phyloP scores from a whole-genome alignment of 2,329 filamentous ascomycete genomes.

The Ceratocystis papillata region DNA sequence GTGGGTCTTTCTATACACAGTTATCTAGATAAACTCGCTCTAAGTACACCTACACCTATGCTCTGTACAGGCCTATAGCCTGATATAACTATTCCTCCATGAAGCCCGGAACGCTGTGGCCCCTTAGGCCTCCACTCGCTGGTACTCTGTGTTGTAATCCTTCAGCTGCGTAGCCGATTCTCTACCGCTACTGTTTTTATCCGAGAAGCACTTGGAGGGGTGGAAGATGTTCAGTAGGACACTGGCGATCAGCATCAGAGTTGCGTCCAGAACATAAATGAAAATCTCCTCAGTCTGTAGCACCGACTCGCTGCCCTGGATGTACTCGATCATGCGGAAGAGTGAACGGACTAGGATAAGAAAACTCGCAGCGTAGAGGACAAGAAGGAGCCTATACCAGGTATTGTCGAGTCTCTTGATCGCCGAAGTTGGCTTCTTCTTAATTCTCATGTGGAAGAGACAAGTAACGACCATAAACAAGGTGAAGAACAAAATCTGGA shows the following conservation, averaged over 20 bases:
- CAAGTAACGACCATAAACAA: constrained; percentile 41
- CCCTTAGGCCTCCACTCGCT: neutral
- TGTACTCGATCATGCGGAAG: constrained; percentile 41
- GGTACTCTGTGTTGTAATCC: neutral
- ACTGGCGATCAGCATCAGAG: constrained; percentile 31
- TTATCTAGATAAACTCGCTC: too few species aligned
- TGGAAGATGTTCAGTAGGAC: neutral
- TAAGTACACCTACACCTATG: too few species aligned
- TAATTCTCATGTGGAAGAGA: constrained; percentile 35
- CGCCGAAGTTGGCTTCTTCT: constrained; percentile 25
- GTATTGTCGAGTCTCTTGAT: constrained; percentile 25
- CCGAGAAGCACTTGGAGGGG: neutral
- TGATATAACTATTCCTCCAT: too few species aligned
- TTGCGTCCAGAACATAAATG: constrained; percentile 38
- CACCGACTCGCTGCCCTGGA: constrained; percentile 35
- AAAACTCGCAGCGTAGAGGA: constrained; percentile 30
- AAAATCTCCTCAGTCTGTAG: constrained; percentile 35
- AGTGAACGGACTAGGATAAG: constrained; percentile 39
- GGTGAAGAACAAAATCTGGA: constrained; percentile 44
- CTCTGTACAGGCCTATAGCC: too few species aligned
- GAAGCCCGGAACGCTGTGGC: too few species aligned
- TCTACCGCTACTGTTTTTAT: neutral
- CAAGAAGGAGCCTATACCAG: constrained; percentile 30
- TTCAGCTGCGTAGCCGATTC: neutral
- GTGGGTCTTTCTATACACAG: too few species aligned